Conservation (phyloP, 106 monocot species). For the Acorus gramineus region DNA sequence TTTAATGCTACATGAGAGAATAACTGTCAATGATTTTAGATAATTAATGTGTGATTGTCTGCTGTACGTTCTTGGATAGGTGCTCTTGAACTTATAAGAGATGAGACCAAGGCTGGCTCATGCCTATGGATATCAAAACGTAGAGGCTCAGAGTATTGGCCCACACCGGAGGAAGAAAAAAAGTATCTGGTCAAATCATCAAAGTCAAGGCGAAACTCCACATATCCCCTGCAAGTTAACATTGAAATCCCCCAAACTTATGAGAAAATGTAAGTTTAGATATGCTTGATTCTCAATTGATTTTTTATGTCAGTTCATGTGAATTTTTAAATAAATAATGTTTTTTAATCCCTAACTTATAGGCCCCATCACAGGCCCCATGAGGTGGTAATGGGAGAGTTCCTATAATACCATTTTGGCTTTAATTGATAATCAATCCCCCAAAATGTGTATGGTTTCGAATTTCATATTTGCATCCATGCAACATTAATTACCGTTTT, state of each 20-base stretch:
- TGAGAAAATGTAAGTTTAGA: slow-evolving; percentile 73
- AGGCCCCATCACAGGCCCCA: too few relatives aligned
- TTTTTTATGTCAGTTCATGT: background rate
- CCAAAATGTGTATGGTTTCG: too few relatives aligned
- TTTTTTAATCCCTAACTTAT: too few relatives aligned
- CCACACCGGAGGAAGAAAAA: slow-evolving; percentile 50
- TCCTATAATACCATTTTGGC: too few relatives aligned
- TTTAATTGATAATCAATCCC: too few relatives aligned
- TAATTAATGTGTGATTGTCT: too few relatives aligned
- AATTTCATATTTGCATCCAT: too few relatives aligned
- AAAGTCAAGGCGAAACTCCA: slow-evolving; percentile 30
- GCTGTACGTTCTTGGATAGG: slow-evolving; percentile 21
- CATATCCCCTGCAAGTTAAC: slow-evolving; percentile 19
- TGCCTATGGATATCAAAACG: slow-evolving; percentile 87
- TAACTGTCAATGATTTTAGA: too few relatives aligned
- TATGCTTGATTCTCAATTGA: background rate
- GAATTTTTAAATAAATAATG: too few relatives aligned
- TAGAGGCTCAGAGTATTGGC: slow-evolving; percentile 89
- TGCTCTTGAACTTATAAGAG: slow-evolving; percentile 72
- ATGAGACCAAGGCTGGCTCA: slow-evolving; percentile 85
- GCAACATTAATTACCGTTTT: too few relatives aligned
- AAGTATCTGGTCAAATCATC: slow-evolving; percentile 38
- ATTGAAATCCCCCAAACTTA: slow-evolving; percentile 42
- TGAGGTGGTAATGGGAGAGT: too few relatives aligned
- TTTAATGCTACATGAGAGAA: too few relatives aligned